These are phyloP conservation scores for Trapa bicornis DNA, from an alignment of 345 rosid species.

Conservation along the genomic window DNA sequence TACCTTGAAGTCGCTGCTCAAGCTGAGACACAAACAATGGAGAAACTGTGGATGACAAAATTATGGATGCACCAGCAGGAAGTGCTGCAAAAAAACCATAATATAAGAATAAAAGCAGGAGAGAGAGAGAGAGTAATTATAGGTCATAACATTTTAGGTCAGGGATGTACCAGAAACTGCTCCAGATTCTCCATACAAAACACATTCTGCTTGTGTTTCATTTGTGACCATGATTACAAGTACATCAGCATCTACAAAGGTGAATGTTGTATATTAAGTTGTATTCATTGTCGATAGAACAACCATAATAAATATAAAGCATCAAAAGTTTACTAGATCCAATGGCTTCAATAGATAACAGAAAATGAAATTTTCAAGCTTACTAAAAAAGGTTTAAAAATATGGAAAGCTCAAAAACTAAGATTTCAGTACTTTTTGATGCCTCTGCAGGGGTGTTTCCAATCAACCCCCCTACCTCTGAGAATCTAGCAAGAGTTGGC, in stretches of 20 bases:
- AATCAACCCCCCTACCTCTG: conserved; percentile 58
- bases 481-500: conserved; percentile 62
- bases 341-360: neutral
- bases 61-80: conserved; percentile 58
- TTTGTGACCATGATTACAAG: conserved; percentile 90
- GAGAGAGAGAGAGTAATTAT: conserved; percentile 3
- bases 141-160: neutral
- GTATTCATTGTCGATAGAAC: neutral
- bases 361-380: too few species aligned
- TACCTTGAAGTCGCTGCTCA: conserved; percentile 65
- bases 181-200: conserved; percentile 66
- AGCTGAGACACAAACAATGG: conserved; percentile 66
- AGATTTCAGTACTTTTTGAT: conserved; percentile 43
- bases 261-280: too few species aligned
- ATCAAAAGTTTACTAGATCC: neutral
- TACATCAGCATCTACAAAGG: conserved; percentile 56
- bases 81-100: conserved; percentile 35
- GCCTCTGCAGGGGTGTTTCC: conserved; percentile 66
- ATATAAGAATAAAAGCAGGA: conserved; percentile 11
- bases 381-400: too few species aligned
- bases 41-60: conserved; percentile 90
- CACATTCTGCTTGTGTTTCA: conserved; percentile 80
- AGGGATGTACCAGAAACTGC: conserved; percentile 54
- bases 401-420: neutral
- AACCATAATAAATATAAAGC: neutral